Evolutionary conservation across 2,329 filamentous ascomycete species (phyloP), one percentile per base, ranked within the genome.

Genomic region (Ophiocordyceps robertsii): DNA sequence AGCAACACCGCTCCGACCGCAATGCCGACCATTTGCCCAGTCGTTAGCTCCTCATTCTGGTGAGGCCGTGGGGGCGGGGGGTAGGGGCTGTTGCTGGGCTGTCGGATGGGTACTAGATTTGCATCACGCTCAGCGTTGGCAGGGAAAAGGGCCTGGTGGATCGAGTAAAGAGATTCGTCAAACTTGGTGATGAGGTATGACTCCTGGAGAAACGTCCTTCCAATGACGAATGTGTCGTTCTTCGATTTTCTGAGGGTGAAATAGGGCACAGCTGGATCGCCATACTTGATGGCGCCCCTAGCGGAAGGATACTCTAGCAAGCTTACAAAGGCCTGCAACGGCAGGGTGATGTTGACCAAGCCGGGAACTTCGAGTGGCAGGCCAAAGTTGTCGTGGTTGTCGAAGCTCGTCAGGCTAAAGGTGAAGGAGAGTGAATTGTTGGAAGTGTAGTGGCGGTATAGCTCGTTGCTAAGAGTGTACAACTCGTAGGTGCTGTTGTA

Each of bases 171-270:
- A 14, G 58, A 63, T 31, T 65, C 64, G 46, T 78, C 75, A 51
- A 76, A 79, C 47, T 69, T 69, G 24, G 69, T 74, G 29, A 75
- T 66, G 6, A 78, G 57, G 46, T 78, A 78, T 2, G 80, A 72
- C 57, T 86, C 81, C 54, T 86, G 82, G 42, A 87, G 61, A 49
- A 86, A 85, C 0, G 75, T 72, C 30, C 80, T 70, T 8, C 82
- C 82, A 31, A 86, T 68, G 12, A 80, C 72, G 56, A 75, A 68
- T 13, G 64, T 65, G 31, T 68, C 67, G 44, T 72, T 67, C 17
- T 67, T 53, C 11, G 73, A 65, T 45, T 72, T 72, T 50, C 75
- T 70, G 41, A 87, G 65, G 4, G 81, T 80, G 45, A 86, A 85
- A 53, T 85, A 86, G 11, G 69, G 72, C 10, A 71, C 56, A 31